Evolutionary conservation across 2,329 filamentous ascomycete species (phyloP).

Genomic region (Microascus cirrosus): DNA sequence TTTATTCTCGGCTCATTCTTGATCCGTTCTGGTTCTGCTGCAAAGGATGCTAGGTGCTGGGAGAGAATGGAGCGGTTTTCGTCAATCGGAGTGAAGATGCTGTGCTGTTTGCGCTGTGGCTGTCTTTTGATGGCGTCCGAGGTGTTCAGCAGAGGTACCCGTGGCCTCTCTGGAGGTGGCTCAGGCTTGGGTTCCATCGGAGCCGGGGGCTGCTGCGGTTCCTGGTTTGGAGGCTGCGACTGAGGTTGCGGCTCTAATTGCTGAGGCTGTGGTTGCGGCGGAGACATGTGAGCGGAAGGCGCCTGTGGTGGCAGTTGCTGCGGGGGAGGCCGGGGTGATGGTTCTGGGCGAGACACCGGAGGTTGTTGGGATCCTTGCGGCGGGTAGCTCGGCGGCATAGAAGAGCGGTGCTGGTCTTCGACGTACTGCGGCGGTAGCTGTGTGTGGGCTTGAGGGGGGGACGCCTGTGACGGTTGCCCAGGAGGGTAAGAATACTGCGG

Average conservation of each 20-base stretch:
- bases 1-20: constrained; percentile 11
- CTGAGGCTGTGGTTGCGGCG: constrained; percentile 16
- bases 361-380: constrained; percentile 38
- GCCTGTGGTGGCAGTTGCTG: constrained; percentile 21
- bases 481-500: constrained; percentile 20
- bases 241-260: constrained; percentile 24
- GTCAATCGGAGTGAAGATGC: constrained; percentile 96
- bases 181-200: constrained; percentile 39
- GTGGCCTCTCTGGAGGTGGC: constrained; percentile 29
- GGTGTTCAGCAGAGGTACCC: constrained; percentile 37
- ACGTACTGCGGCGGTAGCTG: constrained; percentile 57
- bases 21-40: constrained; percentile 34
- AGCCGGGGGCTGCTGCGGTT: constrained; percentile 40
- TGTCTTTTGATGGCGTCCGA: constrained; percentile 46
- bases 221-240: constrained; percentile 25
- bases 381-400: constrained; percentile 56
- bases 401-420: constrained; percentile 64
- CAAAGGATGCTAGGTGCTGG: constrained; percentile 65
- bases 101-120: constrained; percentile 71
- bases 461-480: constrained; percentile 13
- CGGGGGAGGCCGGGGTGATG: constrained; percentile 17
- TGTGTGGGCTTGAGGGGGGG: constrained; percentile 17
- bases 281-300: constrained; percentile 28
- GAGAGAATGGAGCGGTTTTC: constrained; percentile 81
- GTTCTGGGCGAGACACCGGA: constrained; percentile 25